A percentile compares a stretch with the other conserved stretches of the same genome.
Conservation (phyloP, 306 rosid genomes). For the Luffa aegyptiaca region DNA sequence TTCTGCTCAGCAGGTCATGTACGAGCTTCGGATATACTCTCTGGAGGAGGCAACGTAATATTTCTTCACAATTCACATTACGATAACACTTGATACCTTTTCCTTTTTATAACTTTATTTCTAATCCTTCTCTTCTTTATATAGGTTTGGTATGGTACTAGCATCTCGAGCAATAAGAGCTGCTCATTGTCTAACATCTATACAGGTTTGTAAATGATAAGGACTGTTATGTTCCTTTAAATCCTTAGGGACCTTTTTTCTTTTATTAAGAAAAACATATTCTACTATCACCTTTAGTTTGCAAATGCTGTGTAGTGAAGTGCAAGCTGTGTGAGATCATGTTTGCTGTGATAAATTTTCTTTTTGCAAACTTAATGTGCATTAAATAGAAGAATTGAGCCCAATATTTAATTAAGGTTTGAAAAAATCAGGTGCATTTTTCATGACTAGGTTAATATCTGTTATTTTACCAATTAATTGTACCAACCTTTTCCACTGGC, state of each 20-base stretch:
- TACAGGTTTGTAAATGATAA: slow-evolving; percentile 52
- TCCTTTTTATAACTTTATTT: background rate
- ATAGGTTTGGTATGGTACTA: slow-evolving; percentile 79
- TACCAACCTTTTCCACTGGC: background rate
- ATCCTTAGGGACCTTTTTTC: background rate
- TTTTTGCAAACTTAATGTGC: background rate
- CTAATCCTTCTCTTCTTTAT: slow-evolving; percentile 17
- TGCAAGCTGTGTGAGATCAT: background rate
- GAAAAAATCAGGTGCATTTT: background rate
- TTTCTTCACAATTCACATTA: slow-evolving; percentile 11
- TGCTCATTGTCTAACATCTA: slow-evolving; percentile 95
- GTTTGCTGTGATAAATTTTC: background rate
- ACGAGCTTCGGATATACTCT: slow-evolving; percentile 93
- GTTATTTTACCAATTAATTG: background rate
- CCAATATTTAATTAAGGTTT: background rate
- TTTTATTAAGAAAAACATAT: background rate
- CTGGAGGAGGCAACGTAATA: slow-evolving; percentile 85
- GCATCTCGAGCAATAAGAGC: slow-evolving; percentile 90
- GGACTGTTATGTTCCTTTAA: background rate
- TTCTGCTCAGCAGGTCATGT: slow-evolving; percentile 82
- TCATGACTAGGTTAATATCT: background rate
- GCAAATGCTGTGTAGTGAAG: background rate
- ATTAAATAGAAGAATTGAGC: background rate
- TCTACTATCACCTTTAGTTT: background rate
- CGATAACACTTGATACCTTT: slow-evolving; percentile 6